These are phyloP conservation scores for Striga hermonthica DNA, from an alignment of 305 asterid genomes.

Conservation along the genomic window DNA sequence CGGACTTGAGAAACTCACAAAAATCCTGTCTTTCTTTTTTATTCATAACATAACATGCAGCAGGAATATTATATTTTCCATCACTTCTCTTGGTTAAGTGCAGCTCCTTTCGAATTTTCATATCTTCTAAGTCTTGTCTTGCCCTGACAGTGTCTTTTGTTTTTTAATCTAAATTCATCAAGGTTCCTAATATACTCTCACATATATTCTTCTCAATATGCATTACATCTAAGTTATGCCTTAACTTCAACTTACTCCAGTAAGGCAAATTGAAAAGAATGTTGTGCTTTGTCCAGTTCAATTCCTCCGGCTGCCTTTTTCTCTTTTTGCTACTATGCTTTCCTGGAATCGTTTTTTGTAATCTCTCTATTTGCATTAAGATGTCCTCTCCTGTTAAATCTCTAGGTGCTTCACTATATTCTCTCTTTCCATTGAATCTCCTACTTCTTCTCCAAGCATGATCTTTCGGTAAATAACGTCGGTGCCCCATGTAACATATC, in stretches of 20 bases:
- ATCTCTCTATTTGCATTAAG: background rate
- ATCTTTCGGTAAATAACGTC: background rate
- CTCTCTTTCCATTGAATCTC: background rate
- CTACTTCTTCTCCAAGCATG: constrained; percentile 17
- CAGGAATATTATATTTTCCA: background rate
- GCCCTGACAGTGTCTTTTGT: background rate
- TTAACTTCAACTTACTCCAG: background rate
- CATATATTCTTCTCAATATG: background rate
- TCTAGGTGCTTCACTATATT: background rate
- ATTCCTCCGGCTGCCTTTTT: background rate
- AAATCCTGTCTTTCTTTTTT: background rate
- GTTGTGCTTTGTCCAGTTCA: background rate
- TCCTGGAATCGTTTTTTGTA: background rate
- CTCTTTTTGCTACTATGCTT: background rate
- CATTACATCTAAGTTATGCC: constrained; percentile 3
- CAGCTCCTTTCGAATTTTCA: background rate
- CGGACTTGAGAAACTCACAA: constrained; percentile 3
- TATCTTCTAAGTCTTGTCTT: constrained; percentile 5
- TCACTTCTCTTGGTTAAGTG: background rate
- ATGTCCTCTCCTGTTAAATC: background rate
- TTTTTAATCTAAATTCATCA: background rate
- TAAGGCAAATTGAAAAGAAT: background rate
- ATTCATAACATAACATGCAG: background rate
- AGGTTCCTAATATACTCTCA: background rate
- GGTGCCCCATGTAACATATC: constrained; percentile 10